Evolutionary conservation across 2,329 filamentous ascomycete genomes (phyloP).

Genomic region (Periconia digitata): DNA sequence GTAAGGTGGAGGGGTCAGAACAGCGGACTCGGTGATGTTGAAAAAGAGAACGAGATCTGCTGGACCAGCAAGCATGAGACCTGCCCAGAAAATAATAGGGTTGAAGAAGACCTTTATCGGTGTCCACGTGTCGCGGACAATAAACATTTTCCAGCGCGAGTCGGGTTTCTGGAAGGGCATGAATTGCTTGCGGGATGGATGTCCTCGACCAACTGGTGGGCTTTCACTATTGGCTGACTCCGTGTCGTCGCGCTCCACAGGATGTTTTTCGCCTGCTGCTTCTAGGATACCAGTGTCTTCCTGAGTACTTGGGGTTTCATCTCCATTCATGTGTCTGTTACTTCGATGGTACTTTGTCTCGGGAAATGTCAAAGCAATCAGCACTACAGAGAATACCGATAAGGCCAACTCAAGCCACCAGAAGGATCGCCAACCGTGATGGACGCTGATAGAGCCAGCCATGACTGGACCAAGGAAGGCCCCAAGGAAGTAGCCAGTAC

Average conservation of each 20-base stretch:
- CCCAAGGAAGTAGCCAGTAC: conserved; percentile 46
- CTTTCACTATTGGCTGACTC: conserved; percentile 22
- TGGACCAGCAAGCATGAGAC: conserved; percentile 38
- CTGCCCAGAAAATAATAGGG: conserved; percentile 46
- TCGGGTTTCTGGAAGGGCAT: conserved; percentile 42
- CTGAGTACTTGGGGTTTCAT: too few relatives aligned
- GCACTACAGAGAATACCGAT: conserved; percentile 42
- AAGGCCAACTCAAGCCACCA: conserved; percentile 50
- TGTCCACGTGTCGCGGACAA: conserved; percentile 45
- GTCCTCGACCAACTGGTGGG: conserved; percentile 33
- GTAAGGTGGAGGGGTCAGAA: conserved; percentile 51
- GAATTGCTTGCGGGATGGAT: conserved; percentile 44
- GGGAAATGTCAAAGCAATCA: conserved; percentile 45
- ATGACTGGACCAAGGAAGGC: conserved; percentile 50
- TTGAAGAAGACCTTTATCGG: conserved; percentile 49
- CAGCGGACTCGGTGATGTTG: conserved; percentile 54
- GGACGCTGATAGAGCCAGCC: conserved; percentile 44
- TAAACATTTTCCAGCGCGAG: conserved; percentile 43
- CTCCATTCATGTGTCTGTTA: too few relatives aligned
- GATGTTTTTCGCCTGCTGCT: not conserved
- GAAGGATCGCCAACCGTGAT: conserved; percentile 50
- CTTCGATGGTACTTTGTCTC: conserved; percentile 47
- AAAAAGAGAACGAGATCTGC: conserved; percentile 51
- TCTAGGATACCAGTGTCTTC: too few relatives aligned
- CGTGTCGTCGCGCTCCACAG: conserved; percentile 17